Conservation (phyloP, 2,329 filamentous ascomycete genomes). For the Kalmusia sp. region DNA sequence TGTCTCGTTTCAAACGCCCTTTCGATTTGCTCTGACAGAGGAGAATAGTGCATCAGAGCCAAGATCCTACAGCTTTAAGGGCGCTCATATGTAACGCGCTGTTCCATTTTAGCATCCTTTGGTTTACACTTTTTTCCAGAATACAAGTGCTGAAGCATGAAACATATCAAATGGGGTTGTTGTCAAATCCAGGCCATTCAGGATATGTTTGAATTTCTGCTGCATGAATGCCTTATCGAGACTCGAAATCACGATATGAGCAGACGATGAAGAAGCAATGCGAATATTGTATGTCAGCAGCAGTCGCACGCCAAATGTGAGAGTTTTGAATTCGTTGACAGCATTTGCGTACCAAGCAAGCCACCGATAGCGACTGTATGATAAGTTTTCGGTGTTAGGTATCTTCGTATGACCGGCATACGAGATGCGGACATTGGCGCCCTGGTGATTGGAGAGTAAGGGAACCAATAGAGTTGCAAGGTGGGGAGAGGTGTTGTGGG, state of each 20-base stretch:
- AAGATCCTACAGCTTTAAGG: neutral
- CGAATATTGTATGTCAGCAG: neutral
- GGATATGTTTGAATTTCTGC: neutral
- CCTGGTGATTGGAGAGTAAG: neutral
- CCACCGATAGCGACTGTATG: slow-evolving; percentile 1
- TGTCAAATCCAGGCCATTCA: neutral
- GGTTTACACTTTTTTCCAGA: neutral
- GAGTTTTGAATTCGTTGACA: slow-evolving; percentile 1
- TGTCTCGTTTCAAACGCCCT: no score
- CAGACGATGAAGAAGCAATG: neutral
- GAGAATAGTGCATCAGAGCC: neutral
- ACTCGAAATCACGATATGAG: no score
- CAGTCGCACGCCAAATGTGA: neutral
- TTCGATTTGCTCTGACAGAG: neutral
- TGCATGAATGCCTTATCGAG: no score
- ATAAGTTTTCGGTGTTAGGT: neutral
- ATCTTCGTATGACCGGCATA: neutral
- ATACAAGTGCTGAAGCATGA: neutral
- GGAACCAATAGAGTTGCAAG: neutral
- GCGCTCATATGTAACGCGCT: neutral
- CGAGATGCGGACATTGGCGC: neutral
- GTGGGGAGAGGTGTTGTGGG: neutral
- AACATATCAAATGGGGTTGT: neutral
- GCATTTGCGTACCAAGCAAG: neutral
- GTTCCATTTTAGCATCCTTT: neutral